A percentile compares a stretch with the other conserved stretches of the same genome.
These are phyloP conservation scores for Solanum neorickii DNA, from an alignment of 257 asterid genomes.

Conservation along the genomic window DNA sequence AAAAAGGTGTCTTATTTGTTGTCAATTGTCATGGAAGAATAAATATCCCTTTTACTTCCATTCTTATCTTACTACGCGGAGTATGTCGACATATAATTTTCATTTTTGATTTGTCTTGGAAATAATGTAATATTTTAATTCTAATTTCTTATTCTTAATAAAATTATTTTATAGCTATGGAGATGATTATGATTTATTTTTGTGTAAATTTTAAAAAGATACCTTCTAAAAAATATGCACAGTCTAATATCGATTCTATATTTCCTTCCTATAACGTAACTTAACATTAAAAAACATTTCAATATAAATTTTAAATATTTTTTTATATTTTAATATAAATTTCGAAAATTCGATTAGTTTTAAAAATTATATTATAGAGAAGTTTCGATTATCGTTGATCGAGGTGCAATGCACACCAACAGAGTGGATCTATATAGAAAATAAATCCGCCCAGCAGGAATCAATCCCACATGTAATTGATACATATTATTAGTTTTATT, in stretches of 20 bases:
- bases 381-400: not conserved
- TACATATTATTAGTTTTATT: too few species aligned
- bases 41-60: not conserved
- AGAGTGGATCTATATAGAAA: not conserved
- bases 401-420: not conserved
- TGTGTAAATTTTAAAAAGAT: not conserved
- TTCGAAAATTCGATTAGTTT: too few species aligned
- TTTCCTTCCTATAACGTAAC: too few species aligned
- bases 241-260: not conserved
- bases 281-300: fast-evolving
- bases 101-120: not conserved
- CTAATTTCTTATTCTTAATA: not conserved
- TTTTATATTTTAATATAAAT: too few species aligned
- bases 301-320: too few species aligned
- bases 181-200: not conserved
- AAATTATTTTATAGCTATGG: not conserved
- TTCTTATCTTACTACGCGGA: not conserved
- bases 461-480: not conserved
- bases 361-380: too few species aligned
- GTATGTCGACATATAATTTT: not conserved
- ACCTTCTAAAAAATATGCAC: not conserved
- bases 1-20: not conserved
- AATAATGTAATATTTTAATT: not conserved
- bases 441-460: not conserved
- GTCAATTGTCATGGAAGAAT: not conserved